Conservation (phyloP, 1,284 basidiomycete species). For the Tilletiopsis washingtonensis region DNA sequence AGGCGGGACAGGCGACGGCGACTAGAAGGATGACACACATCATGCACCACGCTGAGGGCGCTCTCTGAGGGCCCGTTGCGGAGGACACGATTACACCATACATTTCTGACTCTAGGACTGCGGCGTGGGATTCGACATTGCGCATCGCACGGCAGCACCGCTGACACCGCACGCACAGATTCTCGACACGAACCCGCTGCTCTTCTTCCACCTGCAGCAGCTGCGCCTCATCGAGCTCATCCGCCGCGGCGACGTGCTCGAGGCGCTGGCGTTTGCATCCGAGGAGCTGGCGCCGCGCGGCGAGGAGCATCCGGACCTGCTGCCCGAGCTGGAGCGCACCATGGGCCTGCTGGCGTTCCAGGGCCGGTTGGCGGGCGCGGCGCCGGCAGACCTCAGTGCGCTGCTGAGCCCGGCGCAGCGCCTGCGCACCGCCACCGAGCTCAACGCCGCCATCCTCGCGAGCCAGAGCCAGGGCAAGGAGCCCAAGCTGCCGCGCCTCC, state of each 20-base stretch:
- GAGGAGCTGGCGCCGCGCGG: slow-evolving; percentile 87
- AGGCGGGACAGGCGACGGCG: neutral
- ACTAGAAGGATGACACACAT: slow-evolving; percentile 51
- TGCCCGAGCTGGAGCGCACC: slow-evolving; percentile 82
- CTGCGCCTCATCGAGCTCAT: slow-evolving; percentile 92
- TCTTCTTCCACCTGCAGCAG: slow-evolving; percentile 89
- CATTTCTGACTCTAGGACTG: too few species aligned
- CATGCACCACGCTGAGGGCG: slow-evolving; percentile 97
- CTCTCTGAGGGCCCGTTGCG: too few species aligned
- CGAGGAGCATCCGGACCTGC: slow-evolving; percentile 86
- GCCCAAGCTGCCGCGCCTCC: slow-evolving; percentile 76
- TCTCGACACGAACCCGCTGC: slow-evolving; percentile 77
- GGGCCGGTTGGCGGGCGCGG: too few species aligned
- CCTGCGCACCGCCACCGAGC: slow-evolving; percentile 77
- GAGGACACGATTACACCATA: too few species aligned
- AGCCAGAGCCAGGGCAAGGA: slow-evolving; percentile 83
- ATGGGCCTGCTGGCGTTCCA: slow-evolving; percentile 94
- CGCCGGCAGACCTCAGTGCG: slow-evolving; percentile 61
- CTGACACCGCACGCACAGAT: slow-evolving; percentile 59
- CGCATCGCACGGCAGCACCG: neutral
- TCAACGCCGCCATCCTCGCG: slow-evolving; percentile 90
- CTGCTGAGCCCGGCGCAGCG: slow-evolving; percentile 77
- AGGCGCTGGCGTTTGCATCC: slow-evolving; percentile 83
- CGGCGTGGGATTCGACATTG: too few species aligned
- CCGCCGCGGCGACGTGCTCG: slow-evolving; percentile 66